Evolutionary conservation across 768 basidiomycete genomes (phyloP), one percentile per base, ranked within the genome.

Genomic region (Boletus barrowsii): DNA sequence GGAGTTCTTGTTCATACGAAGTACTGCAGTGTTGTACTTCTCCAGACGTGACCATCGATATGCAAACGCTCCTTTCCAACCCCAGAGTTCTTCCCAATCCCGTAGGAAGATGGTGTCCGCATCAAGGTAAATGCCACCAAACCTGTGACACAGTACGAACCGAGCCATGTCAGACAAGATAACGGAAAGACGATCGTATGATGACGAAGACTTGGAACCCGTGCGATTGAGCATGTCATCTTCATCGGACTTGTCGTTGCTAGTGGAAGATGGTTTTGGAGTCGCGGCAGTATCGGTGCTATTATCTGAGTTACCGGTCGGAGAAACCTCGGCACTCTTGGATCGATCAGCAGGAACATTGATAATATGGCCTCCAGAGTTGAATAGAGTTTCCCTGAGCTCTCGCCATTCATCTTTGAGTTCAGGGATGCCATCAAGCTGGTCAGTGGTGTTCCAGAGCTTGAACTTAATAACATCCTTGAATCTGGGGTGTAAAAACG

Each of bases 11-110:
- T 96, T 93, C 76, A 99, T 77, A 67, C 87, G 91, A 55, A 99
- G 79, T 11, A 98, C 93, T 3, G 97, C 95, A 13, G 96, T 98
- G 76, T 98, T 98, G 72, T 98, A 98, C 68, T 87, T 90, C 64
- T 89, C 83, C 57, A 95, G 75, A 45, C 92, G 86, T 20, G 90
- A 92, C 96, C 96, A 99, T 3, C 96, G 81, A 69, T 98, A 98
- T 9, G 96, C 95, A 63, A 97, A 99, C 17, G 94, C 93, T 37
- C 95, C 95, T 62, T 87, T 84, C 88, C 91, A 97, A 29, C 92
- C 93, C 93, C 93, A 98, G 6, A 99, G 76, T 61, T 98, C 96
- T 68, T 97, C 95, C 97, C 97, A 99, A 66, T 99, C 96, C 20
- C 97, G 87, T 32, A 99, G 73, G 62, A 99, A 84, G 59, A 99